phyloP scores from a whole-genome alignment of 1,139 yeast genomes.

The Yueomyces sp. region DNA sequence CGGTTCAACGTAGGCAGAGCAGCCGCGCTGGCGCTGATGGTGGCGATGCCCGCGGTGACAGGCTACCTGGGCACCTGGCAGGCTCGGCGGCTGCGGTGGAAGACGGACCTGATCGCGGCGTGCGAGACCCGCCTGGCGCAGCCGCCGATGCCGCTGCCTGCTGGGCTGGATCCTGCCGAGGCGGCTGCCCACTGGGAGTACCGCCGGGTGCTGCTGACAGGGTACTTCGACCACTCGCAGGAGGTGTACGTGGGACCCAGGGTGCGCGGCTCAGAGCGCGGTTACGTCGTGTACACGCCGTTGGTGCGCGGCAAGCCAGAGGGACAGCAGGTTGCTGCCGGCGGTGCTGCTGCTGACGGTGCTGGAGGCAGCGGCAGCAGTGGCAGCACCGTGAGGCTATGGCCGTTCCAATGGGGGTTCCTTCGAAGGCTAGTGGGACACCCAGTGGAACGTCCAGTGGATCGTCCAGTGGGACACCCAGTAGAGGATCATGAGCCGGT shows the following conservation, averaged over 20 bases:
- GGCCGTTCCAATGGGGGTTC: too few relatives aligned
- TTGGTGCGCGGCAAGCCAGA: slow-evolving; percentile 35
- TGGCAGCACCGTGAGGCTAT: too few relatives aligned
- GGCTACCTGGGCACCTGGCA: slow-evolving; percentile 94
- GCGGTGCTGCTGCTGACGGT: too few relatives aligned
- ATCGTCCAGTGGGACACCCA: too few relatives aligned
- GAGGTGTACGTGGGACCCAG: slow-evolving; percentile 93
- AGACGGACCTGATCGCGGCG: slow-evolving; percentile 65
- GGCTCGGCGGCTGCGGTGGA: slow-evolving; percentile 75
- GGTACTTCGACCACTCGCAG: slow-evolving; percentile 69
- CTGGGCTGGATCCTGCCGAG: slow-evolving; percentile 31
- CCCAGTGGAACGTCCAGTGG: too few relatives aligned
- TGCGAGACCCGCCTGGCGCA: slow-evolving; percentile 73
- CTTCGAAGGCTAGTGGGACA: too few relatives aligned
- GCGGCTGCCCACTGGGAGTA: slow-evolving; percentile 58
- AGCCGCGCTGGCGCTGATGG: slow-evolving; percentile 44
- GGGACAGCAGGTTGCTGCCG: too few relatives aligned
- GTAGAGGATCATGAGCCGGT: slow-evolving; percentile 24
- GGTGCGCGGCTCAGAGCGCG: slow-evolving; percentile 59
- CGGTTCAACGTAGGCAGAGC: slow-evolving; percentile 27
- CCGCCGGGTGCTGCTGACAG: slow-evolving; percentile 60
- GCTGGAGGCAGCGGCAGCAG: too few relatives aligned
- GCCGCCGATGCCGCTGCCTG: slow-evolving; percentile 61
- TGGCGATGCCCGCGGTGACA: slow-evolving; percentile 80
- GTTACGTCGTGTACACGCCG: slow-evolving; percentile 76